Conservation (phyloP, 176 grass and related monocot species). For the Secale cereale region DNA sequence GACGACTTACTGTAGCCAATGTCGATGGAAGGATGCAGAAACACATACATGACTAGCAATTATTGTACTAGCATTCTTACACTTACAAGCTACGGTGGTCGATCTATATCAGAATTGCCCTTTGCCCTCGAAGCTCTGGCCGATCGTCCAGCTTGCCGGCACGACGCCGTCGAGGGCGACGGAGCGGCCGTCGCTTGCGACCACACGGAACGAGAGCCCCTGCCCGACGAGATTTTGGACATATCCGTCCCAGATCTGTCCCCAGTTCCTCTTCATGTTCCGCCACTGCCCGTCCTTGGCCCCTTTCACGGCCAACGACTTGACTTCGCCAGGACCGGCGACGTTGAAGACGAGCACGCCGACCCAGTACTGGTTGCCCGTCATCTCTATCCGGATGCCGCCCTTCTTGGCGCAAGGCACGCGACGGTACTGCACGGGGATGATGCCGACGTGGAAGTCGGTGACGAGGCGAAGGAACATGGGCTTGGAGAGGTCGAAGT, state of each 20-base stretch:
- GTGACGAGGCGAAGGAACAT: conserved; percentile 36
- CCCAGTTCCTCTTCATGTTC: conserved; percentile 36
- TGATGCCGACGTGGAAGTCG: conserved; percentile 46
- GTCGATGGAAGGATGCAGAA: neutral
- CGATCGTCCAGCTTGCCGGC: conserved; percentile 22
- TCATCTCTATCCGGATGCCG: conserved; percentile 35
- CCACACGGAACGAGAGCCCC: conserved; percentile 25
- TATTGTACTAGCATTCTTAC: neutral
- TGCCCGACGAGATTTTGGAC: neutral
- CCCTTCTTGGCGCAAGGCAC: conserved; percentile 42
- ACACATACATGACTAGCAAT: neutral
- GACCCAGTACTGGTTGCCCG: conserved; percentile 45
- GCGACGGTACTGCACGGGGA: conserved; percentile 59
- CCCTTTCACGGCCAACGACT: conserved; percentile 18
- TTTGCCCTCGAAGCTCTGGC: conserved; percentile 32
- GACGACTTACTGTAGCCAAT: neutral
- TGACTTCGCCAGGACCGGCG: conserved; percentile 31
- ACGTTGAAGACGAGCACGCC: conserved; percentile 37
- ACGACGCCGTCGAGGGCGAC: neutral
- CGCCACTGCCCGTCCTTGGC: conserved; percentile 21
- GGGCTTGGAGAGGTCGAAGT: conserved; percentile 56
- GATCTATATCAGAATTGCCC: conserved; percentile 24
- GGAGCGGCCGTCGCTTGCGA: conserved; percentile 1
- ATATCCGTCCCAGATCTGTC: conserved; percentile 28
- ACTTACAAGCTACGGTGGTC: neutral